A percentile compares a stretch with the other conserved stretches of the same genome.
phyloP scores from a whole-genome alignment of 1,284 basidiomycete genomes.

The Athelia sp. region DNA sequence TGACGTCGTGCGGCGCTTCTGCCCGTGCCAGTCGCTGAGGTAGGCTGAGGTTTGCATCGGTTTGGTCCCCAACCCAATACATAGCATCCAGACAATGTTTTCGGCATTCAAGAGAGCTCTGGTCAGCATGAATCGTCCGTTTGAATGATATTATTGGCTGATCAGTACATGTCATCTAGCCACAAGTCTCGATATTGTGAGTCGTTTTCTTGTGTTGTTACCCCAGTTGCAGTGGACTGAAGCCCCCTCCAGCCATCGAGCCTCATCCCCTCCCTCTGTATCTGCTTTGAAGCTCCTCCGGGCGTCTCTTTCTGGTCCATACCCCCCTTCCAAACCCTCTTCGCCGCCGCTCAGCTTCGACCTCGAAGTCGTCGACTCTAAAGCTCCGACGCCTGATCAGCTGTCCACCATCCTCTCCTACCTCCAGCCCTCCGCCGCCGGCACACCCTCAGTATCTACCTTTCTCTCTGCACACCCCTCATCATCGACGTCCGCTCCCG shows the following conservation, averaged over 20 bases:
- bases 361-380: slow-evolving; percentile 63
- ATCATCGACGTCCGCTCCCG: slow-evolving; percentile 29
- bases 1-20: not conserved
- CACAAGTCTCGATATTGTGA: slow-evolving; percentile 65
- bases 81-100: not conserved
- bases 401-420: slow-evolving; percentile 62
- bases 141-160: not conserved
- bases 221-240: not conserved
- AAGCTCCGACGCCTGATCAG: slow-evolving; percentile 62
- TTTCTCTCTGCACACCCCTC: slow-evolving; percentile 56
- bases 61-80: no score
- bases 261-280: slow-evolving; percentile 56
- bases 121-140: not conserved
- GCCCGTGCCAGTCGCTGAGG: no score
- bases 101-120: slow-evolving; percentile 2
- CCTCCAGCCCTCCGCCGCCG: slow-evolving; percentile 36
- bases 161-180: slow-evolving; percentile 27
- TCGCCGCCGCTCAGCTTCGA: slow-evolving; percentile 59
- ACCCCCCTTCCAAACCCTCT: slow-evolving; percentile 43
- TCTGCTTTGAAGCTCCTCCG: slow-evolving; percentile 56
- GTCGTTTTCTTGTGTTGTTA: slow-evolving; percentile 18
- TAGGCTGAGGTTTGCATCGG: no score
- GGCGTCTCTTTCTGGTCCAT: slow-evolving; percentile 51
- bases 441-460: slow-evolving; percentile 30
- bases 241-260: slow-evolving; percentile 47